Conservation (phyloP, 2,329 filamentous ascomycete genomes). For the Chalaropsis ovoidea region DNA sequence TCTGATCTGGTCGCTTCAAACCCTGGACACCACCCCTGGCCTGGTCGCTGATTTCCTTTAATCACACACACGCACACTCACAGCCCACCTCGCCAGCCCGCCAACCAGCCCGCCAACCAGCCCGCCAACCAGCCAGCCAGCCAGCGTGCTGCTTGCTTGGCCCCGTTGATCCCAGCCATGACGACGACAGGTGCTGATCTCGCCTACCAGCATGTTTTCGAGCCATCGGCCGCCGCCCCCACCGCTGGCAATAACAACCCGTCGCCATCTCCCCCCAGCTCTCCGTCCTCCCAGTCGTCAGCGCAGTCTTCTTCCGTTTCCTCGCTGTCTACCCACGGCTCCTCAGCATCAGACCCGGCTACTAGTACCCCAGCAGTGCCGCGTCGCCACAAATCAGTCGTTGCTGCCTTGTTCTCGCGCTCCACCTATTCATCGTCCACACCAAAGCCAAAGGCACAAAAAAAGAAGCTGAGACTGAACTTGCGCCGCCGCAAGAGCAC, state of each 20-base stretch:
- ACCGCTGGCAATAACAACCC: background rate
- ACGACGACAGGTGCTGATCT: constrained; percentile 20
- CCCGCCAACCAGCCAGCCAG: background rate
- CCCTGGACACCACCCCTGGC: background rate
- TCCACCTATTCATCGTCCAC: constrained; percentile 15
- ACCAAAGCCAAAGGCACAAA: constrained; percentile 14
- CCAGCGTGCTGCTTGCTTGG: constrained; percentile 12
- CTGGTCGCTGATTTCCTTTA: constrained; percentile 7
- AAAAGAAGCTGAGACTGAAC: constrained; percentile 13
- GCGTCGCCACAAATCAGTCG: constrained; percentile 16
- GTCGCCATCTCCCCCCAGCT: constrained; percentile 2
- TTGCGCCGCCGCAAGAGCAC: background rate
- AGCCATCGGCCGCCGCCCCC: background rate
- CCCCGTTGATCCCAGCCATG: constrained; percentile 16
- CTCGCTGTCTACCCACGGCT: constrained; percentile 13
- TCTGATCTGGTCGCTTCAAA: background rate
- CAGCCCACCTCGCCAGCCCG: background rate
- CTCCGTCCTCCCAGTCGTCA: constrained; percentile 15
- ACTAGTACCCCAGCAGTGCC: constrained; percentile 15
- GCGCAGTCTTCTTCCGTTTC: constrained; percentile 8
- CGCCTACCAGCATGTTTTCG: constrained; percentile 24
- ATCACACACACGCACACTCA: background rate
- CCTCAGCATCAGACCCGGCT: constrained; percentile 16
- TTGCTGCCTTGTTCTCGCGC: constrained; percentile 22
- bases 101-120: background rate